Percentiles rank a stretch among this genome's conserved stretches.
Evolutionary conservation across 306 rosid species (phyloP).

Genomic region (Quercus parvula): DNA sequence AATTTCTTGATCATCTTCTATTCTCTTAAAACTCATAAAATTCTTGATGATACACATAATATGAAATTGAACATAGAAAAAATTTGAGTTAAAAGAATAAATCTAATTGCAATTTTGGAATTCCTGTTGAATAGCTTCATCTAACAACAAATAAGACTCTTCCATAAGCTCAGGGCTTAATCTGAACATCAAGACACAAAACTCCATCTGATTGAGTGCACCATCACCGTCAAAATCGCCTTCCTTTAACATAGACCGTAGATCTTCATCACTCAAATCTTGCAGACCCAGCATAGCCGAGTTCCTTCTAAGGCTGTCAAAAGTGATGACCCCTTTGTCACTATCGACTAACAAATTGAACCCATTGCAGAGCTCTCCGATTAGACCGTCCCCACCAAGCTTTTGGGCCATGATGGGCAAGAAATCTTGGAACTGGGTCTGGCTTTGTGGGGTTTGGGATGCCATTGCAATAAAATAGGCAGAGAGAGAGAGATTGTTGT

Average conservation of each 20-base stretch:
- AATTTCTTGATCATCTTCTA: no score
- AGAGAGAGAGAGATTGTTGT: background rate
- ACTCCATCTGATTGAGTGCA: slow-evolving; percentile 77
- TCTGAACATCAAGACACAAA: slow-evolving; percentile 87
- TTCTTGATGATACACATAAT: background rate
- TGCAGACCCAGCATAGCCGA: slow-evolving; percentile 59
- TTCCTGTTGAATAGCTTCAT: slow-evolving; percentile 51
- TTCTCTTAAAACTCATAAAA: no score
- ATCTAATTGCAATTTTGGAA: slow-evolving; percentile 4
- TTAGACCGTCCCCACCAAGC: slow-evolving; percentile 79
- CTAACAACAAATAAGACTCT: slow-evolving; percentile 55
- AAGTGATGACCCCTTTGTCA: slow-evolving; percentile 58
- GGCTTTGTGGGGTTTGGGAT: slow-evolving; percentile 33
- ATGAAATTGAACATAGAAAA: background rate
- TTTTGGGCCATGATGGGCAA: slow-evolving; percentile 71
- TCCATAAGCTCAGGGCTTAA: slow-evolving; percentile 90
- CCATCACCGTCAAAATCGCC: slow-evolving; percentile 93
- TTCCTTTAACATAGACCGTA: slow-evolving; percentile 58
- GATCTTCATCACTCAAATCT: slow-evolving; percentile 63
- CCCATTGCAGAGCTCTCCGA: slow-evolving; percentile 75
- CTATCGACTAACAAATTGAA: slow-evolving; percentile 56
- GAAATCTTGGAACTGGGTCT: slow-evolving; percentile 54
- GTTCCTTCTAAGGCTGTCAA: slow-evolving; percentile 78
- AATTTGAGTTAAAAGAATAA: background rate
- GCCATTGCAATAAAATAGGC: slow-evolving; percentile 33